phyloP scores from a whole-genome alignment of 1,284 basidiomycete species.

The Paramarasmius palmivorus region DNA sequence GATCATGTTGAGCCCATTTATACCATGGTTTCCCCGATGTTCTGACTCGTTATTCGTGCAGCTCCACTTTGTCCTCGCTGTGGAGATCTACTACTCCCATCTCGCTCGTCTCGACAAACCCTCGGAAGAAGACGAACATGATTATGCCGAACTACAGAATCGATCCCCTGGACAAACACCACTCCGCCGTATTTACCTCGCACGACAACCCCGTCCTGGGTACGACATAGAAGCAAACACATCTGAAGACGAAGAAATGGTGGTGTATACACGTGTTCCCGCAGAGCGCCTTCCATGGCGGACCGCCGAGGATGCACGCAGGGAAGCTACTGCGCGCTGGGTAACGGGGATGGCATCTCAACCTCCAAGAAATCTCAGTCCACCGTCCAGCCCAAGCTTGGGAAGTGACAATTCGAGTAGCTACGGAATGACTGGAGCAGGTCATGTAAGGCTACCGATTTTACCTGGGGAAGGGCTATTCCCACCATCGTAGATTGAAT shows the following conservation, averaged over 20 bases:
- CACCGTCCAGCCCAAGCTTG: slow-evolving; percentile 7
- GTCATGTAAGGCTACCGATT: slow-evolving; percentile 46
- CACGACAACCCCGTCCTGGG: background rate
- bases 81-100: slow-evolving; percentile 63
- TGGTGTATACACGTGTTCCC: slow-evolving; percentile 73
- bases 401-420: slow-evolving; percentile 19
- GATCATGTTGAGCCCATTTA: background rate
- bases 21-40: background rate
- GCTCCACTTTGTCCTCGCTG: slow-evolving; percentile 72
- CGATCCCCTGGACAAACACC: background rate
- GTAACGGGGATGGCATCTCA: slow-evolving; percentile 30
- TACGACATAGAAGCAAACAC: slow-evolving; percentile 18
- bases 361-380: slow-evolving; percentile 3
- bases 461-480: slow-evolving; percentile 43
- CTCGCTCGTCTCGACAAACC: slow-evolving; percentile 35
- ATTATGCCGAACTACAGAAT: background rate
- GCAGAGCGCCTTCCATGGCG: slow-evolving; percentile 53
- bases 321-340: slow-evolving; percentile 68
- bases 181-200: background rate
- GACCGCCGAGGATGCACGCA: slow-evolving; percentile 36
- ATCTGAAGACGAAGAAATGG: slow-evolving; percentile 25
- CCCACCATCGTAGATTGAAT: slow-evolving; percentile 18
- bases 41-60: slow-evolving; percentile 26
- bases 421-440: slow-evolving; percentile 32
- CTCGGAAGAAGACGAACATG: background rate